phyloP scores from a whole-genome alignment of 2,329 filamentous ascomycete species.

The Fusarium equiseti region DNA sequence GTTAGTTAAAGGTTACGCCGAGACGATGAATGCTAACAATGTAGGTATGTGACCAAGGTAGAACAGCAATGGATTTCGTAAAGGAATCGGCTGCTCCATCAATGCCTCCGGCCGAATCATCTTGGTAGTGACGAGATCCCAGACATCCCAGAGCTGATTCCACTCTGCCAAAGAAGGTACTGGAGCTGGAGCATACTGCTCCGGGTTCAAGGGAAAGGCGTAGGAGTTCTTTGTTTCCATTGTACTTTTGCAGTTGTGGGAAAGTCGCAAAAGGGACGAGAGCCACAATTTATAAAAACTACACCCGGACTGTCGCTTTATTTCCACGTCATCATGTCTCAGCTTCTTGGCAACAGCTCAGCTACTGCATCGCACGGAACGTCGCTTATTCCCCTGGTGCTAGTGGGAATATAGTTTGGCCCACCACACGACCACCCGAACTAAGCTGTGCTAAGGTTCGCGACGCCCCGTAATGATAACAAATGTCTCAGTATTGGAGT shows the following conservation, averaged over 20 bases:
- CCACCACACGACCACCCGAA: too few relatives aligned
- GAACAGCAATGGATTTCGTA: slow-evolving; percentile 29
- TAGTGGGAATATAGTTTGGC: background rate
- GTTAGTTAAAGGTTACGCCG: background rate
- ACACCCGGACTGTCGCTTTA: background rate
- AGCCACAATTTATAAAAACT: background rate
- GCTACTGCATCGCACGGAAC: background rate
- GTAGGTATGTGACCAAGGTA: slow-evolving; percentile 33
- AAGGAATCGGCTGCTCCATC: slow-evolving; percentile 33
- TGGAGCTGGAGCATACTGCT: slow-evolving; percentile 21
- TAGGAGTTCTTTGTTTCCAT: background rate
- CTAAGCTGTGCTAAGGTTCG: background rate
- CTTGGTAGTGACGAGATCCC: slow-evolving; percentile 32
- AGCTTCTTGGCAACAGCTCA: background rate
- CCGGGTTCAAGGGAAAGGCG: slow-evolving; percentile 19
- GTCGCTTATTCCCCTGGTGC: background rate
- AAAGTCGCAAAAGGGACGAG: background rate
- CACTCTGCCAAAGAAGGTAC: slow-evolving; percentile 33
- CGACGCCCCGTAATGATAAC: background rate
- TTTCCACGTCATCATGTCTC: background rate
- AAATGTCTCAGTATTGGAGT: background rate
- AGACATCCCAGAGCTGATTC: slow-evolving; percentile 30
- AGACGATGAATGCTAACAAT: slow-evolving; percentile 3
- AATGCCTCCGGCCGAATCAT: slow-evolving; percentile 19
- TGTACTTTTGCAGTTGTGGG: rapidly evolving